Base-by-base conservation (phyloP, 169 alveolate species). In the Cryptosporidium viatorum region DNA sequence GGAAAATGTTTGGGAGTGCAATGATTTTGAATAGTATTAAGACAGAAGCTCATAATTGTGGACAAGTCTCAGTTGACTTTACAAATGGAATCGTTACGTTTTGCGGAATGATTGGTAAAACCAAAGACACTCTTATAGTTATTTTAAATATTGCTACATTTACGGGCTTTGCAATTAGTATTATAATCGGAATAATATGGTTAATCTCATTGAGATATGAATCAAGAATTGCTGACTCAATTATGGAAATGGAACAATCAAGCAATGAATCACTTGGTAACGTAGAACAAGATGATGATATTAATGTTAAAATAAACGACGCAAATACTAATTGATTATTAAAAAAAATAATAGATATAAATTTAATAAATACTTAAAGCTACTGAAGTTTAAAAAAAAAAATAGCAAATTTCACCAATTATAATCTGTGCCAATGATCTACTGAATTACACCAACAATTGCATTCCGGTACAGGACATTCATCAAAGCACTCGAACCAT, bases 401-500 rank as follows among this genome's bases (percentile, higher is more conserved):
- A 31, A 31, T 65, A 29, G 14, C 3, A 21, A 65, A n/a, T n/a
- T 55, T 55, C 7, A n/a, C 29, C 35, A 26, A n/a, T 26, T 21
- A 55, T 26, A 55, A 23, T 26, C 21, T 55, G 1, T 55, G 23
- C 89, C 89, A 62, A 31, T 37, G 51, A 62, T 80, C 89, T 3
- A 43, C 75, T 41, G 51, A 52, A 43, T 59, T 80, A 39, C 89
- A 80, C 89, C 89, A 80, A 29, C 89, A 80, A 41, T 80, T 59
- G 39, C 89, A 80, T 5, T 80, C 80, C 16, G 89, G 75, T 10
- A 80, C 89, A 58, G 89, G 89, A 51, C 89, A 80, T 65, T 80
- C 89, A 23, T 80, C 89, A 65, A 80, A 80, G 21, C 75, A 80
- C 33, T 80, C 89, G 26, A 80, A 80, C 89, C 89, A 80, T 43